Conservation (phyloP, 495 filamentous ascomycete species). For the Glarea lozoyensis region DNA sequence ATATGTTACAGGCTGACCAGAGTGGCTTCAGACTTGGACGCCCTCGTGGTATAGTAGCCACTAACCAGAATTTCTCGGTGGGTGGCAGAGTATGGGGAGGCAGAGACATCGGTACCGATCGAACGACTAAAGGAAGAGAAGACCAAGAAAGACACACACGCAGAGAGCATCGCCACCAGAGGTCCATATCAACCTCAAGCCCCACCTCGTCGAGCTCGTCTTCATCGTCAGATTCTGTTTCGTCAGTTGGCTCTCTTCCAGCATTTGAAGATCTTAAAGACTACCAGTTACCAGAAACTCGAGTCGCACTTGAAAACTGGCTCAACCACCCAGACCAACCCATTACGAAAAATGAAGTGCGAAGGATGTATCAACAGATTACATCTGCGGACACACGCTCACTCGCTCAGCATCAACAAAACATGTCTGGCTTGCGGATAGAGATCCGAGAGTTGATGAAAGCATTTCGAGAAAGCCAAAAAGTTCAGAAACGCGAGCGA, state of each 20-base stretch:
- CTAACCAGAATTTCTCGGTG: slow-evolving; percentile 24
- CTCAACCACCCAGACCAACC: slow-evolving; percentile 33
- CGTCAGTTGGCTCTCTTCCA: slow-evolving; percentile 35
- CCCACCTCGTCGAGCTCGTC: slow-evolving; percentile 19
- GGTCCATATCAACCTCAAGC: slow-evolving; percentile 10
- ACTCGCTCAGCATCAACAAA: slow-evolving; percentile 6
- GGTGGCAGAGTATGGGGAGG: slow-evolving; percentile 16
- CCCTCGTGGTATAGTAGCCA: slow-evolving; percentile 8
- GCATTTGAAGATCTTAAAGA: slow-evolving; percentile 35
- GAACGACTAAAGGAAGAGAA: background rate
- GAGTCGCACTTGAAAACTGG: slow-evolving; percentile 28
- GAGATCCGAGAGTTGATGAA: slow-evolving; percentile 31
- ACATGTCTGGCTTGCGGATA: slow-evolving; percentile 24
- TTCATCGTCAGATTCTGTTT: slow-evolving; percentile 26
- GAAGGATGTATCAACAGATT: slow-evolving; percentile 27
- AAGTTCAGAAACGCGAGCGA: slow-evolving; percentile 26
- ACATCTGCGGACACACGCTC: slow-evolving; percentile 26
- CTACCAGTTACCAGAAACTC: slow-evolving; percentile 29
- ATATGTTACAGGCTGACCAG: slow-evolving; percentile 16
- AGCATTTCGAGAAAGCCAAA: slow-evolving; percentile 32
- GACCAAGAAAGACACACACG: slow-evolving; percentile 1
- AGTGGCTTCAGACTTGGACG: slow-evolving; percentile 26
- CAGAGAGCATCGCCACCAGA: background rate
- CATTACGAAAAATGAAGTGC: slow-evolving; percentile 33
- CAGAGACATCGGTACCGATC: slow-evolving; percentile 1